A percentile compares a stretch with the other conserved stretches of the same genome.
These are phyloP conservation scores for Suillus clintonianus DNA, from an alignment of 768 basidiomycete species.

Conservation along the genomic window DNA sequence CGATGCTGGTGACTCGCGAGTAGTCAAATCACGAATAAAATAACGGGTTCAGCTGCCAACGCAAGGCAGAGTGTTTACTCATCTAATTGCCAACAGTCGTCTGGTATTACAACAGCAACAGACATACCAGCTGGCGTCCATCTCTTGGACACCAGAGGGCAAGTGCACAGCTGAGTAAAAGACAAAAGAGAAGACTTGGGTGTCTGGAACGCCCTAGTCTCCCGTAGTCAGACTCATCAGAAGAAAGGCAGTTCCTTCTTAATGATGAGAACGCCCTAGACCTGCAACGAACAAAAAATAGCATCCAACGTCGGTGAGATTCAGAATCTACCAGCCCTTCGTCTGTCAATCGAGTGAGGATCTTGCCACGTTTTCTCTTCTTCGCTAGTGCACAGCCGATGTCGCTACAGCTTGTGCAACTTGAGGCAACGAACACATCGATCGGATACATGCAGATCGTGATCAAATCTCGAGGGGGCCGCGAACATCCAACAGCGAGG, in stretches of 20 bases:
- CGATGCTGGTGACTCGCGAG: too few relatives aligned
- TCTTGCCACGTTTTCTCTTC: neutral
- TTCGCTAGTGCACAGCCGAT: neutral
- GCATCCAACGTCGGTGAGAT: neutral
- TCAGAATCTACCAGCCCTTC: neutral
- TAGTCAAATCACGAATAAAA: neutral
- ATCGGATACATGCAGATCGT: neutral
- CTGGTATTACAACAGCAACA: neutral
- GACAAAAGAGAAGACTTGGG: neutral
- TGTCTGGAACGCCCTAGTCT: neutral
- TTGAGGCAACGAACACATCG: neutral
- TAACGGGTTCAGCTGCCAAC: too few relatives aligned
- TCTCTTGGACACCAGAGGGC: slow-evolving; percentile 1
- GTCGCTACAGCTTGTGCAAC: neutral
- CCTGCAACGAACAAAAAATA: neutral
- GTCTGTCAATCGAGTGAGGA: neutral
- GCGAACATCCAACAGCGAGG: neutral
- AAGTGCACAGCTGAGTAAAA: neutral
- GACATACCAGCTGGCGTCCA: neutral
- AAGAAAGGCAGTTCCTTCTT: neutral
- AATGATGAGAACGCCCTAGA: neutral
- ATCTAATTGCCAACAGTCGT: neutral
- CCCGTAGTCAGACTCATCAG: neutral
- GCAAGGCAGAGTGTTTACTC: neutral
- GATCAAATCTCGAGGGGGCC: neutral